Evolutionary conservation across 176 grass and related monocot species (phyloP).

Genomic region (Stipa capillata): DNA sequence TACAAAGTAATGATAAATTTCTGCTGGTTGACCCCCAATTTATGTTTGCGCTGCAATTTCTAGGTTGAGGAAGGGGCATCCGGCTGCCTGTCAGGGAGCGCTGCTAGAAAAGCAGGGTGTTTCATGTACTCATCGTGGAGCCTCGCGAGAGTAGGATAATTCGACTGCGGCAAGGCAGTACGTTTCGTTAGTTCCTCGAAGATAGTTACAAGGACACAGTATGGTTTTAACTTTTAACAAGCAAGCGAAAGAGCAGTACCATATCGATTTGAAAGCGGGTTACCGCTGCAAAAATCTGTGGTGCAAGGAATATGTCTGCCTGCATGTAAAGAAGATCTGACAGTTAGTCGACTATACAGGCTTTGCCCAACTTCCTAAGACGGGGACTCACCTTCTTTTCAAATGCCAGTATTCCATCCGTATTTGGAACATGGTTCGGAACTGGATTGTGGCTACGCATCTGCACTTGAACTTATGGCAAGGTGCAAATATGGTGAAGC

Average conservation of each 20-base stretch:
- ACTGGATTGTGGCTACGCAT: too few relatives aligned
- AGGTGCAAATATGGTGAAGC: too few relatives aligned
- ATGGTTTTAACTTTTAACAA: too few relatives aligned
- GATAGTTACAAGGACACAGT: not conserved
- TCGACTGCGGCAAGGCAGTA: slow-evolving; percentile 31
- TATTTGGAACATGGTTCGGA: too few relatives aligned
- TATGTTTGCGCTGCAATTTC: not conserved
- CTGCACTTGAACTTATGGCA: too few relatives aligned
- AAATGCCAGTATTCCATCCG: too few relatives aligned
- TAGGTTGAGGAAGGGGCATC: slow-evolving; percentile 53
- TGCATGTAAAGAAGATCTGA: slow-evolving; percentile 32
- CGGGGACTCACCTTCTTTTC: too few relatives aligned
- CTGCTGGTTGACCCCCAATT: not conserved
- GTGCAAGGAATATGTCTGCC: slow-evolving; percentile 80
- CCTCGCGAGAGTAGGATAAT: slow-evolving; percentile 54
- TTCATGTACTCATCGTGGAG: slow-evolving; percentile 47
- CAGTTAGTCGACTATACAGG: too few relatives aligned
- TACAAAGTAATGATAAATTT: not conserved
- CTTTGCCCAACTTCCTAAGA: too few relatives aligned
- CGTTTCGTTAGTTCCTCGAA: not conserved
- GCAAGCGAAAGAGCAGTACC: slow-evolving; percentile 20
- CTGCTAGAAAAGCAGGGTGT: slow-evolving; percentile 67
- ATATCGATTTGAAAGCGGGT: slow-evolving; percentile 53
- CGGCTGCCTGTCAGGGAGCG: slow-evolving; percentile 61
- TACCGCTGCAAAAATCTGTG: slow-evolving; percentile 48